Evolutionary conservation across 176 grass and related monocot genomes (phyloP).

Genomic region (Avena atlantica): DNA sequence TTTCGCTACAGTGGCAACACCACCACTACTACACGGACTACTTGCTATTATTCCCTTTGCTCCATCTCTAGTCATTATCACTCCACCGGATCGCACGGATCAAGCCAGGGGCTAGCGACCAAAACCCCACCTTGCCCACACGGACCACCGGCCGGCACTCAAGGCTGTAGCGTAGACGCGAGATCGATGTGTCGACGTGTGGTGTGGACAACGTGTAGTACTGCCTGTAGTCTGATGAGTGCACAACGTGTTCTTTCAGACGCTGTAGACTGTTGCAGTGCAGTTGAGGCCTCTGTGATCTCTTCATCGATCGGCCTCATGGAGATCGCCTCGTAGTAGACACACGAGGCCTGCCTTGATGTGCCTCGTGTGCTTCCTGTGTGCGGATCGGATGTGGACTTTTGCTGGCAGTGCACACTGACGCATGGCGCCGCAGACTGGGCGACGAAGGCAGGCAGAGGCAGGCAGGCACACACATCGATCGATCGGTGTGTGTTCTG

Average conservation of each 20-base stretch:
- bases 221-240: background rate
- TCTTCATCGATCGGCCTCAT: background rate
- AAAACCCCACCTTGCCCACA: constrained; percentile 28
- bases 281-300: background rate
- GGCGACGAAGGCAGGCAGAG: too few relatives aligned
- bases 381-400: background rate
- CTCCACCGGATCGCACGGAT: constrained; percentile 17
- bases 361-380: background rate
- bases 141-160: background rate
- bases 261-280: background rate
- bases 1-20: background rate
- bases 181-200: background rate
- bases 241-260: background rate
- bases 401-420: background rate
- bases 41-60: constrained; percentile 70
- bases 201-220: background rate
- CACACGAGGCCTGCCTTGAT: background rate
- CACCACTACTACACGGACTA: too few relatives aligned
- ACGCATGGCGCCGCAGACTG: background rate
- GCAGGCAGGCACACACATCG: too few relatives aligned
- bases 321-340: too few relatives aligned
- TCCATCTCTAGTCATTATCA: constrained; percentile 67
- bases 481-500: background rate
- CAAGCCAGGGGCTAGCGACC: constrained; percentile 35
- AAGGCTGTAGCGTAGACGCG: background rate